Conservation (phyloP, 2,329 filamentous ascomycete species). For the Talaromyces piceae region DNA sequence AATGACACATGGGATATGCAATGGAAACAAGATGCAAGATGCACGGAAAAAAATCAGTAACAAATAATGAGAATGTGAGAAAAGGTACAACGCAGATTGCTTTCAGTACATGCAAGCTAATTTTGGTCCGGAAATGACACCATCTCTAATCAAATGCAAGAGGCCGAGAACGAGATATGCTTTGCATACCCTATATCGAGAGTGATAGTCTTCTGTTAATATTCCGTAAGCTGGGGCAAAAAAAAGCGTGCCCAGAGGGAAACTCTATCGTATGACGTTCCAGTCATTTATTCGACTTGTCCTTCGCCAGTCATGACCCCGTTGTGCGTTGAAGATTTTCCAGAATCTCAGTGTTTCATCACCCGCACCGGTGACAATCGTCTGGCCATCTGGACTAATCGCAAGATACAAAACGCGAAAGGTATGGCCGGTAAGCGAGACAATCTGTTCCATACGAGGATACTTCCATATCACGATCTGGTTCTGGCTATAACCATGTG, state of each 20-base stretch:
- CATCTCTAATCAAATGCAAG: neutral
- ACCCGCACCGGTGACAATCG: slow-evolving; percentile 90
- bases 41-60: neutral
- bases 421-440: slow-evolving; percentile 89
- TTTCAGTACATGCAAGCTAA: slow-evolving; percentile 5
- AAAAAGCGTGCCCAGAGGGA: neutral
- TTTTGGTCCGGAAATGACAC: neutral
- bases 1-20: neutral
- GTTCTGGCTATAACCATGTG: slow-evolving; percentile 95
- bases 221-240: neutral
- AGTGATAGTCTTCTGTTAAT: neutral
- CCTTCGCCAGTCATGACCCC: slow-evolving; percentile 59
- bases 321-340: slow-evolving; percentile 83
- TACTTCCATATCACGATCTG: slow-evolving; percentile 99
- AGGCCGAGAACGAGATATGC: neutral
- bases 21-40: neutral
- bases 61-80: neutral
- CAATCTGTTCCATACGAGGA: slow-evolving; percentile 94
- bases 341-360: slow-evolving; percentile 96
- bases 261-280: slow-evolving; percentile 64
- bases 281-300: slow-evolving; percentile 63
- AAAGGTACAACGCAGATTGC: neutral
- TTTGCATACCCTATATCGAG: neutral
- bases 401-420: slow-evolving; percentile 93
- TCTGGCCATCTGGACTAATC: slow-evolving; percentile 92